Base-by-base conservation (phyloP, 805 yeast species). In the Starmera amethionina region DNA sequence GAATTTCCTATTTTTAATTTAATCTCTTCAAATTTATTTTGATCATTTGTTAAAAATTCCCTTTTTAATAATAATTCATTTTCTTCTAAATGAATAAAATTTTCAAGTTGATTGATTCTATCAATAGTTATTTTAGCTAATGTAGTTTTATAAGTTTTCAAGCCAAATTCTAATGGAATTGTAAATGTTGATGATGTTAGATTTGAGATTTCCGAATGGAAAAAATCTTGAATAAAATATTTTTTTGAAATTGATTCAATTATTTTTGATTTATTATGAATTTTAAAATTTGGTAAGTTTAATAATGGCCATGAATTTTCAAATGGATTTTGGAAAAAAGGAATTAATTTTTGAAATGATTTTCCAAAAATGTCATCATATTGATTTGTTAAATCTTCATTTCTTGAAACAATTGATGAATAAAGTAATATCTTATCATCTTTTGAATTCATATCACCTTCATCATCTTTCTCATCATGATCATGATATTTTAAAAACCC, bases 1-100 rank as follows among this genome's bases (percentile, higher is more conserved):
- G 52, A 41, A 2, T 54, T 56, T 4, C 74, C 79, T 22, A 71
- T 65, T 29, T 58, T 54, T 3, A 45, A 52, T 47, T 69, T 67
- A 35, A 57, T 47, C 4, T 47, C 51, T 48, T 75, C 80, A 18
- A 70, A 45, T 7, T 49, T 37, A 22, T 53, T 42, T 42, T 72
- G 75, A 35, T 69, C 54, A 11, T 54, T 42, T 4, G 74, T 68
- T 32, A 70, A 70, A 38, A 56, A 55, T 1, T 51, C 30, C 40
- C 66, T 62, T n/a, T 63, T 44, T 2, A 47, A 42, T 8, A 43
- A 37, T 8, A 70, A 39, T 5, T 46, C 36, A 9, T 36, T 38
- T 10, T 49, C 46, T 31, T 56, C 51, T 12, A 44, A 32, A 11
- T 43, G 36, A 28, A 56, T 56, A 13, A 56, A 52, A 0, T 42